phyloP scores from a whole-genome alignment of 2,329 filamentous ascomycete genomes.

The Sarocladium oryzae region DNA sequence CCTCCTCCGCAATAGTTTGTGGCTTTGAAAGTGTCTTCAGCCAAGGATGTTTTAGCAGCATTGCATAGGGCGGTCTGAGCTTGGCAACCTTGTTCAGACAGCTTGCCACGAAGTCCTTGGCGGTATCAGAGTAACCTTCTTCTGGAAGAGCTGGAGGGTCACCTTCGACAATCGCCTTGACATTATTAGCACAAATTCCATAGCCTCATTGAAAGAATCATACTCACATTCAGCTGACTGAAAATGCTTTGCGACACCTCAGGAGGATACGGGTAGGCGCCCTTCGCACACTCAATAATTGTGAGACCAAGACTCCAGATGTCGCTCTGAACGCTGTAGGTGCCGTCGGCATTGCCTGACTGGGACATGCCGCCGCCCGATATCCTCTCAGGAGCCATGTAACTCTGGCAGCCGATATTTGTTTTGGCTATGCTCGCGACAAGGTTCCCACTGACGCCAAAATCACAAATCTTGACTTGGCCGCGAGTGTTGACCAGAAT shows the following conservation, averaged over 20 bases:
- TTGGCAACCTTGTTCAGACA: conserved; percentile 92
- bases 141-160: conserved; percentile 84
- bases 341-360: conserved; percentile 64
- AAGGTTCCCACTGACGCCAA: conserved; percentile 92
- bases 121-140: conserved; percentile 69
- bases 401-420: conserved; percentile 98
- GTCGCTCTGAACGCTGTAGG: conserved; percentile 96
- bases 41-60: conserved; percentile 87
- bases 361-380: conserved; percentile 75
- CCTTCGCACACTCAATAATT: conserved; percentile 92
- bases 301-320: conserved; percentile 95
- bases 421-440: conserved; percentile 98
- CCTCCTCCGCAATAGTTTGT: conserved; percentile 64
- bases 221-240: conserved; percentile 87
- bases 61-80: conserved; percentile 87
- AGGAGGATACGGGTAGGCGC: conserved; percentile 90
- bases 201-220: no score
- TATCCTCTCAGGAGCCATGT: conserved; percentile 97
- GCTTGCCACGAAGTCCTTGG: conserved; percentile 78
- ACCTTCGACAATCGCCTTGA: conserved; percentile 91
- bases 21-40: conserved; percentile 69
- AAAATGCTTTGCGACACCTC: conserved; percentile 99
- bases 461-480: conserved; percentile 97
- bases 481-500: conserved; percentile 86
- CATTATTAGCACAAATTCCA: conserved; percentile 6